A percentile compares a stretch with the other conserved stretches of the same genome.
Evolutionary conservation across 2,329 filamentous ascomycete genomes (phyloP).

Genomic region (Talaromyces amestolkiae): DNA sequence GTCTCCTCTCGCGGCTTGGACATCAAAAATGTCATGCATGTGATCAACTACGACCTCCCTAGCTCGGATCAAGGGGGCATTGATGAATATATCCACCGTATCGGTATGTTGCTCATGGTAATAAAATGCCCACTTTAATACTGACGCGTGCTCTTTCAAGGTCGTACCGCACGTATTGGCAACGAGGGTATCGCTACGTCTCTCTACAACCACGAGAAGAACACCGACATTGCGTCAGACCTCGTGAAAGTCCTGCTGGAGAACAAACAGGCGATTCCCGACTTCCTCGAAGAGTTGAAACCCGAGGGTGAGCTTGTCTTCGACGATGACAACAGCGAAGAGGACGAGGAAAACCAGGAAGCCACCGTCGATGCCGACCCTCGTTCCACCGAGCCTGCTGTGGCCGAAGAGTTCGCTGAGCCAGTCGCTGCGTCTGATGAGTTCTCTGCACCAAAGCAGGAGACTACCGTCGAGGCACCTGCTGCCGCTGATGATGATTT

Average conservation of each 20-base stretch:
- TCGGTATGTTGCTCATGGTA: slow-evolving; percentile 57
- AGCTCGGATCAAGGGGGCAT: slow-evolving; percentile 75
- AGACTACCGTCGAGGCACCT: not conserved
- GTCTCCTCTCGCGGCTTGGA: slow-evolving; percentile 87
- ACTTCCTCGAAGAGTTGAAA: slow-evolving; percentile 68
- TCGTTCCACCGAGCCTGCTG: not conserved
- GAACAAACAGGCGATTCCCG: slow-evolving; percentile 72
- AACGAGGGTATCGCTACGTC: slow-evolving; percentile 82
- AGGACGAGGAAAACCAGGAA: slow-evolving; percentile 27
- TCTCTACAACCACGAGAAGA: slow-evolving; percentile 74
- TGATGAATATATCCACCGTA: slow-evolving; percentile 89
- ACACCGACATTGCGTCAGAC: slow-evolving; percentile 69
- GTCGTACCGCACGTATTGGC: slow-evolving; percentile 91
- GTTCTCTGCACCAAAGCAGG: not conserved
- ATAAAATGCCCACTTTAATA: not conserved
- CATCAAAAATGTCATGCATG: slow-evolving; percentile 79
- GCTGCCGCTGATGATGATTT: not conserved
- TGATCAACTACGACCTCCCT: slow-evolving; percentile 92
- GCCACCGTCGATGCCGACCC: not conserved
- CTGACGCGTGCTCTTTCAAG: slow-evolving; percentile 41
- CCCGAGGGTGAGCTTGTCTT: slow-evolving; percentile 44
- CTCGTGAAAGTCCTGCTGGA: slow-evolving; percentile 81
- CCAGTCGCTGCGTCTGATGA: not conserved
- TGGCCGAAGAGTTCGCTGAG: not conserved
- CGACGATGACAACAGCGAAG: slow-evolving; percentile 54